Evolutionary conservation across 305 asterid species (phyloP).

Genomic region (Solanum chacoense): DNA sequence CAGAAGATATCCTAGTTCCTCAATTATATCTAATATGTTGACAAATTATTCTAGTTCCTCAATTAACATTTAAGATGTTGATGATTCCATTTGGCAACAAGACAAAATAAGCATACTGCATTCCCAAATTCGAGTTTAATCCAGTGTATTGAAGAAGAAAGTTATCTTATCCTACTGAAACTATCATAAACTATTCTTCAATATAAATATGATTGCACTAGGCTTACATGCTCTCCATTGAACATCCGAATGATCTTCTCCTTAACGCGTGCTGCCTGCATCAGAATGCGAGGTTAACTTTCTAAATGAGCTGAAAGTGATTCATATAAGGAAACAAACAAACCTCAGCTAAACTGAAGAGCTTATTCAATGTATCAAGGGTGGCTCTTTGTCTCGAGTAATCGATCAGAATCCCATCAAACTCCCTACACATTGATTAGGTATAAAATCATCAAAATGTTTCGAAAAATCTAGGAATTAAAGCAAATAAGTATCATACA

Average conservation of each 20-base stretch:
- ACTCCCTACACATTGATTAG: conserved; percentile 40
- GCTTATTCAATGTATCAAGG: conserved; percentile 63
- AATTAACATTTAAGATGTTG: neutral
- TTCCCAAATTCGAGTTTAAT: neutral
- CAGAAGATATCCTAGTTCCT: neutral
- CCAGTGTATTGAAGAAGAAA: neutral
- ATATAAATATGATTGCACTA: neutral
- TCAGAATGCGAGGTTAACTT: conserved; percentile 4
- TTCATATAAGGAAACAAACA: conserved; percentile 25
- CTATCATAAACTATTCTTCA: neutral
- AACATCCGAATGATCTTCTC: conserved; percentile 80
- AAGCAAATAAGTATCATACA: conserved; percentile 35
- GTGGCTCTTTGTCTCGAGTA: conserved; percentile 83
- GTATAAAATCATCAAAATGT: neutral
- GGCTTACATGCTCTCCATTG: conserved; percentile 79
- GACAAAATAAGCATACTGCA: neutral
- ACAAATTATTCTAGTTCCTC: neutral
- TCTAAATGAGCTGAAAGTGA: neutral
- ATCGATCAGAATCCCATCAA: conserved; percentile 74
- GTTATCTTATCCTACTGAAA: neutral
- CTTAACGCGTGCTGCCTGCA: conserved; percentile 76
- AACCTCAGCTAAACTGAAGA: conserved; percentile 74
- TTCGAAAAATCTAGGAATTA: neutral
- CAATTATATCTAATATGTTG: neutral
- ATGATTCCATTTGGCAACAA: neutral